These are phyloP conservation scores for Fusarium sp. DNA, from an alignment of 2,329 filamentous ascomycete species.

Conservation along the genomic window DNA sequence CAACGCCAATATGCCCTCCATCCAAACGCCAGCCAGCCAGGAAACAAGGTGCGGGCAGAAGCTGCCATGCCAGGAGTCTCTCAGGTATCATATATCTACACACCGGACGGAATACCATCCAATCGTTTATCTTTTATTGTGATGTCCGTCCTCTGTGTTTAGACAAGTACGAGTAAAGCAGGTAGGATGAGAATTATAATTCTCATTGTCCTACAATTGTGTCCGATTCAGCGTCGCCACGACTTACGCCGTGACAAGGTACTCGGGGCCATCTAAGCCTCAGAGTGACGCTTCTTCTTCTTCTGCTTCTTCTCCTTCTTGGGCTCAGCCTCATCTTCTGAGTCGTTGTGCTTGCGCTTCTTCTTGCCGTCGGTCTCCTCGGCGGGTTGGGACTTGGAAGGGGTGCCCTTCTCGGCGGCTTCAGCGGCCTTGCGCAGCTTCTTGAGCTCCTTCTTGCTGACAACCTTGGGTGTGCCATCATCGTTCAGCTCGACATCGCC, in stretches of 20 bases:
- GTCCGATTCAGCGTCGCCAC: constrained; percentile 40
- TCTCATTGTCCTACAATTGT: constrained; percentile 28
- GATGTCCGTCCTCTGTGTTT: constrained; percentile 41
- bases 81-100: constrained; percentile 53
- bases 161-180: constrained; percentile 46
- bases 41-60: constrained; percentile 46
- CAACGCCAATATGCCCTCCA: constrained; percentile 50
- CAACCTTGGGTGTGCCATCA: constrained; percentile 73
- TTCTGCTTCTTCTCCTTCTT: constrained; percentile 70
- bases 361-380: constrained; percentile 57
- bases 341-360: constrained; percentile 78
- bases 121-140: constrained; percentile 39
- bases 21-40: constrained; percentile 52
- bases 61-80: constrained; percentile 47
- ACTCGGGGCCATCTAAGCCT: constrained; percentile 45
- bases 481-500: constrained; percentile 76
- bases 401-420: constrained; percentile 60
- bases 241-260: constrained; percentile 29
- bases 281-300: constrained; percentile 60
- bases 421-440: constrained; percentile 73
- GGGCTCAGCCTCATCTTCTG: constrained; percentile 69
- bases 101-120: constrained; percentile 42
- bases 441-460: constrained; percentile 82
- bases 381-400: constrained; percentile 56
- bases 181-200: constrained; percentile 28